Conservation (phyloP, 2,329 filamentous ascomycete genomes). For the Aureobasidium subglaciale region DNA sequence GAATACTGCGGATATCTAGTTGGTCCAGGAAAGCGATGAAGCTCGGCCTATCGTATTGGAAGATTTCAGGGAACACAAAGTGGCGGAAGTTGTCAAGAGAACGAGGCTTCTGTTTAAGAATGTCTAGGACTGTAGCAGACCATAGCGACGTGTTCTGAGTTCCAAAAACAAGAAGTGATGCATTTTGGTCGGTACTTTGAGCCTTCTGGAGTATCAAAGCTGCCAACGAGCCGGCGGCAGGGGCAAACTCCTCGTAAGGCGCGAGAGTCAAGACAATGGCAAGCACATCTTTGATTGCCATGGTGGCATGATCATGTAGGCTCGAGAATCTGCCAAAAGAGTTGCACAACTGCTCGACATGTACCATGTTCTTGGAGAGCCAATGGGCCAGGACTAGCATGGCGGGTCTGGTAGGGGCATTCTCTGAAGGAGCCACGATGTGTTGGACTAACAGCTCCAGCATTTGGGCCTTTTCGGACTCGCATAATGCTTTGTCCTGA, state of each 20-base stretch:
- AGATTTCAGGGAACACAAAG: constrained; percentile 42
- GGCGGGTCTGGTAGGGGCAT: constrained; percentile 54
- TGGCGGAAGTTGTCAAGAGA: constrained; percentile 35
- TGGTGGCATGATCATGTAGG: neutral
- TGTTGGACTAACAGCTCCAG: constrained; percentile 14
- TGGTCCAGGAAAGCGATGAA: constrained; percentile 35
- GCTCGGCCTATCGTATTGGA: constrained; percentile 33
- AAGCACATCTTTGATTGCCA: neutral
- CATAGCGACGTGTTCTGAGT: constrained; percentile 25
- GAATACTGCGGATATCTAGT: constrained; percentile 30
- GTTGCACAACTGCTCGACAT: neutral
- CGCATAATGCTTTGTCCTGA: constrained; percentile 16
- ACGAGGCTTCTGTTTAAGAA: constrained; percentile 29
- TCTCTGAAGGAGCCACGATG: constrained; percentile 23
- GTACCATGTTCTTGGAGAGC: constrained; percentile 53
- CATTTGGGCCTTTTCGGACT: constrained; percentile 3
- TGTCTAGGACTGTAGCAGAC: constrained; percentile 31
- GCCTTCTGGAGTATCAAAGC: constrained; percentile 21
- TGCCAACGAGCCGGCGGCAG: constrained; percentile 14
- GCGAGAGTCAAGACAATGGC: neutral
- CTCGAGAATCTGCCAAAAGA: neutral
- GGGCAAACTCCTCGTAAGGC: constrained; percentile 26
- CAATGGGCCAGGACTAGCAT: constrained; percentile 62
- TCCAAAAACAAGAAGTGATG: constrained; percentile 4
- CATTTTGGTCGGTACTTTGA: constrained; percentile 12